phyloP scores from a whole-genome alignment of 139 green algal species.

The Tetradesmus obliquus region DNA sequence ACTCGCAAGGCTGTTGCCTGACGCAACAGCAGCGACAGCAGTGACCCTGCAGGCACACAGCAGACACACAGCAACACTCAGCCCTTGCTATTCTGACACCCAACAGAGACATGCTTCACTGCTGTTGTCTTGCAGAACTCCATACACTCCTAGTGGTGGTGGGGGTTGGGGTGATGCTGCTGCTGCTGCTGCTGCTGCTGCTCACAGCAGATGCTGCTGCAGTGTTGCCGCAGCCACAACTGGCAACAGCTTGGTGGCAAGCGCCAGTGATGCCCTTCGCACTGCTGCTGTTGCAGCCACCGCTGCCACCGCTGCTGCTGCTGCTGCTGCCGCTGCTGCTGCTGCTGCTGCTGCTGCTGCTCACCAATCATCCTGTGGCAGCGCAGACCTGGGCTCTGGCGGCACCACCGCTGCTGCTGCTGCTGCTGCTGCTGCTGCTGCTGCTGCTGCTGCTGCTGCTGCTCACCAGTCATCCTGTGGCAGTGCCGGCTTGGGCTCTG shows the following conservation, averaged over 20 bases:
- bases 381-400: conserved; percentile 69
- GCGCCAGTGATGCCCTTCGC: too few relatives aligned
- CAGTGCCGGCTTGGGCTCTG: conserved; percentile 64
- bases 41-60: conserved; percentile 68
- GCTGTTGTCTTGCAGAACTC: too few relatives aligned
- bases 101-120: neutral
- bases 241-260: too few relatives aligned
- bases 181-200: neutral
- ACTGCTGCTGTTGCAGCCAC: conserved; percentile 1
- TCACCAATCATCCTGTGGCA: conserved; percentile 87
- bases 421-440: neutral
- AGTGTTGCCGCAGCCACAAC: neutral
- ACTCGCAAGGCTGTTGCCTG: conserved; percentile 50
- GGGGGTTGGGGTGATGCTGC: neutral
- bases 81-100: neutral
- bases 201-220: neutral
- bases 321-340: neutral
- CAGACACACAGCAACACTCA: neutral
- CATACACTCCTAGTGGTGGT: too few relatives aligned
- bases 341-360: neutral
- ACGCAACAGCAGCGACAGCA: conserved; percentile 54
- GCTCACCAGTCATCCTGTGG: conserved; percentile 88
- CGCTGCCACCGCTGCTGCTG: conserved; percentile 1
- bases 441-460: neutral
- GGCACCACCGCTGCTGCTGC: conserved; percentile 59